Evolutionary conservation across 2,329 filamentous ascomycete genomes (phyloP), one percentile per base, ranked within the genome.

Genomic region (Lachnum nothofagi): DNA sequence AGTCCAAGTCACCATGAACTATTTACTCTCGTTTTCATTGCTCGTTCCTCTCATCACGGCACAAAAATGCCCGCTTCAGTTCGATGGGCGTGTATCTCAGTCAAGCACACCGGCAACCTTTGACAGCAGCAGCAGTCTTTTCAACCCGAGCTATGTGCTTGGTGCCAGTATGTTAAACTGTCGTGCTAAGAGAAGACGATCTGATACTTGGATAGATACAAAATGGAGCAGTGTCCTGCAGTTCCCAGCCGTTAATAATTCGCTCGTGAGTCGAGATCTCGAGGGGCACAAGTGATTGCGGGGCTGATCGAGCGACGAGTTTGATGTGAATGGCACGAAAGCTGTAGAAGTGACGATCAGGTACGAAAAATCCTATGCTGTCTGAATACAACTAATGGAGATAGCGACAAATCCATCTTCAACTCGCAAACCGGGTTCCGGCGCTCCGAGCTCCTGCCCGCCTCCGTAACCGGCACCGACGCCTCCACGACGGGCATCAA

Each of bases 351-450:
- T 34, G 5, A 14, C 31, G 8, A 34, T 16, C 38, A 55, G 41
- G 53, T 60, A 56, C 37, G 62, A 62, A 39, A 43, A 42, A 3
- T 39, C 39, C 17, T 27, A n/a, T 17, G 38, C 52, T 10, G 40
- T 51, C 12, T 38, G 58, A 14, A 33, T 54, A 37, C 49, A 55
- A 46, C 42, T 62, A 3, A 60, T 14, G n/a, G 7, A 58, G 17
- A 44, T 62, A 54, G 49, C 14, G 79, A 83, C 63, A 58, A 72
- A 51, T 80, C 77, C 57, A 81, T 84, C 64, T 84, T 83, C 65
- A 73, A 75, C 56, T 62, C 72, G 42, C 80, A 84, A 64, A 66
- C 66, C 2, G 80, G 80, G 17, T 83, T 84, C 68, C 73, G 80
- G 34, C 77, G 80, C 53, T 77, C 76, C 1, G 79, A 81, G 51